Percentiles rank a stretch among this genome's conserved stretches.
These are phyloP conservation scores for Chrysopogon serrulatus DNA, from an alignment of 176 grass and related monocot genomes.

Conservation along the genomic window DNA sequence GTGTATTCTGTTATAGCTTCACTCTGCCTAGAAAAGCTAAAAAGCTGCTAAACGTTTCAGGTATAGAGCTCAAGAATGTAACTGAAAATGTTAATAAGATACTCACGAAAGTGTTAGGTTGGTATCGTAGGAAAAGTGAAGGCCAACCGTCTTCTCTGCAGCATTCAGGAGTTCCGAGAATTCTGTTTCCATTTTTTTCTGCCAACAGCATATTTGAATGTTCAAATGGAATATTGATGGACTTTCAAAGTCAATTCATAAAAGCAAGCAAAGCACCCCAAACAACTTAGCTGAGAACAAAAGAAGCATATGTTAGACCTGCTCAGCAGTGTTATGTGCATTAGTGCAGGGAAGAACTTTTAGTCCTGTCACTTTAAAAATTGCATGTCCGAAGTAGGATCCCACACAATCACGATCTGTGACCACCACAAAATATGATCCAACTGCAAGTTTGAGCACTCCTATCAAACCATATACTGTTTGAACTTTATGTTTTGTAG, in stretches of 20 bases:
- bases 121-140: constrained; percentile 92
- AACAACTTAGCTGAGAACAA: constrained; percentile 10
- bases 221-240: constrained; percentile 7
- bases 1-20: neutral
- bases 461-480: constrained; percentile 83
- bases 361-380: constrained; percentile 87
- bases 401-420: constrained; percentile 81
- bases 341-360: constrained; percentile 82
- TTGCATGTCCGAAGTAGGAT: constrained; percentile 73
- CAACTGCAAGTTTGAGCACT: constrained; percentile 89
- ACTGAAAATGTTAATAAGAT: constrained; percentile 1
- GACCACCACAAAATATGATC: constrained; percentile 85
- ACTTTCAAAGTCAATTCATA: neutral
- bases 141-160: constrained; percentile 69
- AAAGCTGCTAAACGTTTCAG: neutral
- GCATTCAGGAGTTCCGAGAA: constrained; percentile 69
- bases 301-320: constrained; percentile 47
- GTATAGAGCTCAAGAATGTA: constrained; percentile 1
- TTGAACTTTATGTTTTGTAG: constrained; percentile 49
- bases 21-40: neutral
- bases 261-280: neutral
- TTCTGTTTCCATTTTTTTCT: constrained; percentile 89
- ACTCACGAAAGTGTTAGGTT: constrained; percentile 89
- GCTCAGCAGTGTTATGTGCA: constrained; percentile 49
- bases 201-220: constrained; percentile 33